Percentiles rank a stretch among this genome's conserved stretches.
phyloP scores from a whole-genome alignment of 2,329 filamentous ascomycete genomes.

The Penicillium fuscoglaucum region DNA sequence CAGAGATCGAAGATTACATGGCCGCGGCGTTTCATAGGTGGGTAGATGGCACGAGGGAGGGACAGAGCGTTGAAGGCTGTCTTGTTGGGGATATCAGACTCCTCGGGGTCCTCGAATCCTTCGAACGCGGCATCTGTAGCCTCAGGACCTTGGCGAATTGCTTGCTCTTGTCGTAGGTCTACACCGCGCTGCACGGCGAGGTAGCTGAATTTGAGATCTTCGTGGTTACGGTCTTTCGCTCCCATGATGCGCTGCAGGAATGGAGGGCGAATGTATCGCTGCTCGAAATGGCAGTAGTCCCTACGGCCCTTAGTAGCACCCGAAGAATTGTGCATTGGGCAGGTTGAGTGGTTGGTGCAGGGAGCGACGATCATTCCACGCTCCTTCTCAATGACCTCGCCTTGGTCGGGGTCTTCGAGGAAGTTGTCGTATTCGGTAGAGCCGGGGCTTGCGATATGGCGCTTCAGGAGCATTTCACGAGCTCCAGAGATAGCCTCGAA shows the following conservation, averaged over 20 bases:
- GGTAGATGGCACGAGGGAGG: constrained; percentile 75
- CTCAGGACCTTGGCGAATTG: constrained; percentile 53
- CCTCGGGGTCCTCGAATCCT: constrained; percentile 62
- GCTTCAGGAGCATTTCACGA: constrained; percentile 73
- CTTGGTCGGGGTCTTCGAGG: constrained; percentile 32
- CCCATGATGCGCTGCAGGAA: constrained; percentile 78
- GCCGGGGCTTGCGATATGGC: constrained; percentile 66
- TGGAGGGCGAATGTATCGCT: constrained; percentile 79
- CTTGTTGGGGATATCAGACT: constrained; percentile 14
- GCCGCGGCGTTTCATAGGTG: constrained; percentile 81
- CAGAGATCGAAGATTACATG: constrained; percentile 91
- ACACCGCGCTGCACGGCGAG: constrained; percentile 78
- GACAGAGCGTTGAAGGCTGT: constrained; percentile 56
- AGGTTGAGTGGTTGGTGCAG: constrained; percentile 85
- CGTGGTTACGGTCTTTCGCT: constrained; percentile 70
- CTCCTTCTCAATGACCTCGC: constrained; percentile 48
- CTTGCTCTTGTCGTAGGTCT: constrained; percentile 51
- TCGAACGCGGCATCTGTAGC: constrained; percentile 68
- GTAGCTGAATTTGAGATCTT: constrained; percentile 90
- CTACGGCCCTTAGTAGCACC: constrained; percentile 73
- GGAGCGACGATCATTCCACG: constrained; percentile 62
- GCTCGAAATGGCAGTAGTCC: constrained; percentile 87
- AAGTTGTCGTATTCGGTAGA: constrained; percentile 46
- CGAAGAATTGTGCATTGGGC: constrained; percentile 80
- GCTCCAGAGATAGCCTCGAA: constrained; percentile 91